Base-by-base conservation (phyloP, 371 early-diverging fungal genomes). In the Circinella umbellata region DNA sequence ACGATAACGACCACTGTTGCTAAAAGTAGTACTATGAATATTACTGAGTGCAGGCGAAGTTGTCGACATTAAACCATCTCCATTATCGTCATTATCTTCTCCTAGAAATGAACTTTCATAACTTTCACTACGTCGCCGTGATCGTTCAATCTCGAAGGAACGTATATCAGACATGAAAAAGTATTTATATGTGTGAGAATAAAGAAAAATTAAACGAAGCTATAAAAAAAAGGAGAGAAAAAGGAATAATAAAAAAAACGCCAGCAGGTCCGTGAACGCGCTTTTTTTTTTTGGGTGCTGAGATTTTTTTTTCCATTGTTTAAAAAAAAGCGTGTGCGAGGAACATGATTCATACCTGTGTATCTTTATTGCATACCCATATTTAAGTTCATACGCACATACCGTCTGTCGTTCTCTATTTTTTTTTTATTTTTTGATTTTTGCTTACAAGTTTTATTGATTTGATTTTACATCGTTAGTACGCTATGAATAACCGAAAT, bases 1-100 rank as follows among this genome's bases (percentile, higher is more conserved):
- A n/a, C 73, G 73, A 60, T 72, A 72, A 34, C 48, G 65, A 48
- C 65, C 69, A 59, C 64, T 64, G 27, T 37, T 69, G 53, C 64
- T 18, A 27, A 60, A 37, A 17, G 15, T 17, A 17, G 62, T 47
- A 34, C 9, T 42, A 11, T 42, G 42, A 42, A 42, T 42, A 42
- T 39, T 46, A 17, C 68, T 61, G 55, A 35, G 14, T n/a, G 57
- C 17, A 17, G 65, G 53, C n/a, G 48, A 64, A 18, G 48, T 20
- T 35, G 35, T 27, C 36, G 36, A 48, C 27, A 27, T 27, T 27
- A 27, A 27, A 27, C 27, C 27, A 27, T 27, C 27, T 27, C 27
- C 27, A 17, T 20, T 36, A 35, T 64, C 65, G 4, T 36, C 53
- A 51, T 64, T 49, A 49, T 53, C 51, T 18, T 64, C 65, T 36